phyloP scores from a whole-genome alignment of 306 rosid species.

The Castanea sativa region DNA sequence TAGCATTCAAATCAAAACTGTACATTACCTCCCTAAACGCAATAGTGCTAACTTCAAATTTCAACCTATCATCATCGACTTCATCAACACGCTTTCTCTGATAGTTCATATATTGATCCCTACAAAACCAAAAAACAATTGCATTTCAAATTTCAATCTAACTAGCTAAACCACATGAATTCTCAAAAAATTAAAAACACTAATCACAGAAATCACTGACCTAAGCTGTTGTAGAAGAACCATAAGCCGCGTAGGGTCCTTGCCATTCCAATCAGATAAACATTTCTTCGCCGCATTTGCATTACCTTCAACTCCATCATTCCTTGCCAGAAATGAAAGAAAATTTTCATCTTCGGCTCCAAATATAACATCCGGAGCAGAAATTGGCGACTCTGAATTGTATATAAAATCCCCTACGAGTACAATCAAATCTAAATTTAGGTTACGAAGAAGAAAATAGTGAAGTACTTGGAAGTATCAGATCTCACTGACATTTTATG shows the following conservation, averaged over 20 bases:
- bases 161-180: background rate
- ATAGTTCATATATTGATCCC: slow-evolving; percentile 71
- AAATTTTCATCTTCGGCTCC: slow-evolving; percentile 76
- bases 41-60: slow-evolving; percentile 82
- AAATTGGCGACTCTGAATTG: slow-evolving; percentile 59
- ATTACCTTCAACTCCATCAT: slow-evolving; percentile 33
- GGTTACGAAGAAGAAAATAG: background rate
- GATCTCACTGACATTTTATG: slow-evolving; percentile 59
- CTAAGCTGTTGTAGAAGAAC: slow-evolving; percentile 70
- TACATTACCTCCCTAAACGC: slow-evolving; percentile 73
- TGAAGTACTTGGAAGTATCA: background rate
- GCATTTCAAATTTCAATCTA: slow-evolving; percentile 15
- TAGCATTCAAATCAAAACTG: background rate
- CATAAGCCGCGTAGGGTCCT: slow-evolving; percentile 71
- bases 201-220: slow-evolving; percentile 16
- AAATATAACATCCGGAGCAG: slow-evolving; percentile 82
- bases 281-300: slow-evolving; percentile 23
- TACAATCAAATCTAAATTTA: slow-evolving; percentile 4
- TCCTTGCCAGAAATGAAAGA: slow-evolving; percentile 50
- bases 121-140: slow-evolving; percentile 17
- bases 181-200: background rate
- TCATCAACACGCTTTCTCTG: slow-evolving; percentile 65
- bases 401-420: slow-evolving; percentile 67
- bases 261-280: slow-evolving; percentile 64
- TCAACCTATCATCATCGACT: slow-evolving; percentile 86